These are phyloP conservation scores for Prunus padus DNA, from an alignment of 306 rosid species.

Conservation along the genomic window DNA sequence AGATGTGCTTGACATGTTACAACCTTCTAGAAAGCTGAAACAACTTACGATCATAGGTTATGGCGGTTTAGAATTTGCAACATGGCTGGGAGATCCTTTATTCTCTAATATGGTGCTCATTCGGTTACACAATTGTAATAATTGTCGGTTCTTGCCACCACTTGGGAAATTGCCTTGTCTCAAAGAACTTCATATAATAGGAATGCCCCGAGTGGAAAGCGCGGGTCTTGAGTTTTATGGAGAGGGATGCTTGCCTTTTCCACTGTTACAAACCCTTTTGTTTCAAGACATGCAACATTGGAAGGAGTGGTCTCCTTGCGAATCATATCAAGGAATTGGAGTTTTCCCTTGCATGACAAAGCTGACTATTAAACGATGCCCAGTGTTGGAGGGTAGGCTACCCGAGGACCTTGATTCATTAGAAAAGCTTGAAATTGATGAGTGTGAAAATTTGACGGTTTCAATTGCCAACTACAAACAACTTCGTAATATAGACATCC, in stretches of 20 bases:
- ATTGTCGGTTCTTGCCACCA: constrained; percentile 1
- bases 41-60: constrained; percentile 6
- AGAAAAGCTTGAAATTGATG: not conserved
- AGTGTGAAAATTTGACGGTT: not conserved
- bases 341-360: not conserved
- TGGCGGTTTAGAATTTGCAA: not conserved
- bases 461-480: not conserved
- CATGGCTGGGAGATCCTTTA: not conserved
- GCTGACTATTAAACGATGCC: not conserved
- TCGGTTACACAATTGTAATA: not conserved
- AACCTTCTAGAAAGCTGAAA: not conserved
- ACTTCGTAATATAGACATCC: not conserved
- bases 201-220: not conserved
- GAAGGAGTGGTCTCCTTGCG: not conserved
- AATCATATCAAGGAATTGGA: not conserved
- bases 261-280: not conserved
- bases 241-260: not conserved
- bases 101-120: not conserved
- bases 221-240: constrained; percentile 10
- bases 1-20: not conserved
- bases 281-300: constrained; percentile 3
- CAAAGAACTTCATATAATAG: not conserved
- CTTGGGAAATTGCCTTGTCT: not conserved
- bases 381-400: not conserved
- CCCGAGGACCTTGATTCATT: not conserved